Evolutionary conservation across 148 eudicot genomes (phyloP).

Genomic region (Silene uniflora): DNA sequence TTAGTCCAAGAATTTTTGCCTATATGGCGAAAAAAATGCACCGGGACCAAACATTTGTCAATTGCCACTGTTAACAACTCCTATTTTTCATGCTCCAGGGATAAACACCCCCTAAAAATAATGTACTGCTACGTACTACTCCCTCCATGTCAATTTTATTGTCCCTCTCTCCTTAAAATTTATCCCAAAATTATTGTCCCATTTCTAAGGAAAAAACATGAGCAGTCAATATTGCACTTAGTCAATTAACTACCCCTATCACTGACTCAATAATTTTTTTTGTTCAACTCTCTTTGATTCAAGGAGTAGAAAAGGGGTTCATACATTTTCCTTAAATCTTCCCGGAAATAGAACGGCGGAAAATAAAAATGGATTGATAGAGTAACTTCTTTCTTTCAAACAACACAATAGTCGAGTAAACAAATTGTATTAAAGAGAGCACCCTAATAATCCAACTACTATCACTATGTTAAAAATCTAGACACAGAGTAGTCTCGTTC

Average conservation of each 20-base stretch:
- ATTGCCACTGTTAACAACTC: no score
- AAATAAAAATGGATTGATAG: no score
- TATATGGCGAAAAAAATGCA: neutral
- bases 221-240: no score
- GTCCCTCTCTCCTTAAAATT: no score
- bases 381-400: neutral
- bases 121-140: neutral
- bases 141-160: no score
- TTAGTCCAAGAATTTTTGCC: neutral
- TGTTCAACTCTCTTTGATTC: no score
- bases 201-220: no score
- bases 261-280: no score
- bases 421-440: neutral
- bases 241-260: no score
- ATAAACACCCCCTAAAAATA: neutral
- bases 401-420: neutral
- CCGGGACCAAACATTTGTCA: neutral
- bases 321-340: no score
- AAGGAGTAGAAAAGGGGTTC: no score
- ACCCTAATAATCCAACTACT: neutral
- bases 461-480: neutral
- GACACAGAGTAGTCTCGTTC: neutral
- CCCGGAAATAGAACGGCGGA: no score
- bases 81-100: neutral
- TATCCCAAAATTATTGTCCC: neutral